Evolutionary conservation across 2,329 filamentous ascomycete species (phyloP), one percentile per base, ranked within the genome.

Genomic region (Daldinia sp.): DNA sequence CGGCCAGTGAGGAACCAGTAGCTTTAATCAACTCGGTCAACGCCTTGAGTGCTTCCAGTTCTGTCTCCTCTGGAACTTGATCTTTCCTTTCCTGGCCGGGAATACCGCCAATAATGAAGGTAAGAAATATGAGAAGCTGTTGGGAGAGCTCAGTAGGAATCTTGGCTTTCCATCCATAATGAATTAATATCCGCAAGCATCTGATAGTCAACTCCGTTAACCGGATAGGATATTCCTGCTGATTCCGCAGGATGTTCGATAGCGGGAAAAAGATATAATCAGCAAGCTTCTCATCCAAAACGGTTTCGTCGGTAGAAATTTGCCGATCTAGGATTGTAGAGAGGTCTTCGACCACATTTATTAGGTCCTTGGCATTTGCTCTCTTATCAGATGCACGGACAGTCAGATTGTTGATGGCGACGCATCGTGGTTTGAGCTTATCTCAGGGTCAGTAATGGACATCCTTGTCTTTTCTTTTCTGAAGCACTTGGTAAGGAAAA

Each of bases 191-290:
- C 10, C 88, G 86, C 37, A 98, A 83, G 73, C 92, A 95, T 77
- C 89, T 89, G 51, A 98, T 84, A 33, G 91, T 90, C 48, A 92
- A 81, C 78, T 99, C 96, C 6, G 96, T 82, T 44, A 93, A 83
- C 39, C 87, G 86, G 53, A 92, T 87, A 0, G 94, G 90, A 60
- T 94, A 88, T 54, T 87, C 85, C 69, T 92, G 88, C 72, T 93
- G 91, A 69, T 90, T 87, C 65, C 93, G 90, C 74, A 99, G 90
- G 42, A 98, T 89, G 73, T 96, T 92, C 0, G 93, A 94, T 0
- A 99, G 83, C 0, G 96, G 96, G 70, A 98, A 97, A 83, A 98
- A 98, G 76, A 92, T 87, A 83, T 98, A 99, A 82, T 98, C 94
- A 13, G 94, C 93, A 18, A 98, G 83, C 78, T 94, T 95, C 59